A percentile compares a stretch with the other conserved stretches of the same genome.
Evolutionary conservation across 2,329 filamentous ascomycete genomes (phyloP).

Genomic region (Fusarium drepaniforme): DNA sequence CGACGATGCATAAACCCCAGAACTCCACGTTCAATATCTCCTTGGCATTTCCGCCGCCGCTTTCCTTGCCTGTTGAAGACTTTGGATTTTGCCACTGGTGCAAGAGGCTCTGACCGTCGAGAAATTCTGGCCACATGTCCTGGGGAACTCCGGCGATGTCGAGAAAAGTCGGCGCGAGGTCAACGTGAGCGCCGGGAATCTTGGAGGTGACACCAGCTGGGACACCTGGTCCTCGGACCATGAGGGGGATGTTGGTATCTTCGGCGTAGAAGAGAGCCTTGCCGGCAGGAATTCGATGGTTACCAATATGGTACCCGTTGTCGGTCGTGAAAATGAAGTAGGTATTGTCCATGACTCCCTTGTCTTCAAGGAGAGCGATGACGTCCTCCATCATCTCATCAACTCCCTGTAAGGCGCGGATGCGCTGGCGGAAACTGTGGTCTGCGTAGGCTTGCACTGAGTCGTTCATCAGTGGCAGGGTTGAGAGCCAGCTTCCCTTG

Average conservation of each 20-base stretch:
- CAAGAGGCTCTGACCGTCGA: conserved; percentile 40
- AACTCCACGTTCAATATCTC: conserved; percentile 60
- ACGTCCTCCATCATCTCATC: conserved; percentile 58
- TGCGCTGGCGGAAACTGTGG: conserved; percentile 53
- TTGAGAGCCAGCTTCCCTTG: not conserved
- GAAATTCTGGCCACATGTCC: conserved; percentile 38
- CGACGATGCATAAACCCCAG: conserved; percentile 54
- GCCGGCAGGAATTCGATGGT: conserved; percentile 63
- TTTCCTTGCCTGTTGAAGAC: conserved; percentile 26
- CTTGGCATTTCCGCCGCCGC: not conserved
- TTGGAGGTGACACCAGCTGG: conserved; percentile 51
- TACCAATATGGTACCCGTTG: conserved; percentile 66
- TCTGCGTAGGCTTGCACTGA: conserved; percentile 44
- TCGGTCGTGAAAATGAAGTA: conserved; percentile 66
- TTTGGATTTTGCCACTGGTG: conserved; percentile 25
- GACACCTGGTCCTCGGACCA: conserved; percentile 63
- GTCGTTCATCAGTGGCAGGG: not conserved
- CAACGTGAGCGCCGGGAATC: conserved; percentile 63
- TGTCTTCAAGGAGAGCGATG: conserved; percentile 46
- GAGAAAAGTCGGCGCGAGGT: conserved; percentile 68
- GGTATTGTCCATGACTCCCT: conserved; percentile 52
- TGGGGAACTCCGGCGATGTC: conserved; percentile 47
- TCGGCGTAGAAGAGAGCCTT: conserved; percentile 64
- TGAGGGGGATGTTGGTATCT: conserved; percentile 64
- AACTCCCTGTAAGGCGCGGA: conserved; percentile 56